phyloP scores from a whole-genome alignment of 495 filamentous ascomycete genomes.

The Chaetomium tenue region DNA sequence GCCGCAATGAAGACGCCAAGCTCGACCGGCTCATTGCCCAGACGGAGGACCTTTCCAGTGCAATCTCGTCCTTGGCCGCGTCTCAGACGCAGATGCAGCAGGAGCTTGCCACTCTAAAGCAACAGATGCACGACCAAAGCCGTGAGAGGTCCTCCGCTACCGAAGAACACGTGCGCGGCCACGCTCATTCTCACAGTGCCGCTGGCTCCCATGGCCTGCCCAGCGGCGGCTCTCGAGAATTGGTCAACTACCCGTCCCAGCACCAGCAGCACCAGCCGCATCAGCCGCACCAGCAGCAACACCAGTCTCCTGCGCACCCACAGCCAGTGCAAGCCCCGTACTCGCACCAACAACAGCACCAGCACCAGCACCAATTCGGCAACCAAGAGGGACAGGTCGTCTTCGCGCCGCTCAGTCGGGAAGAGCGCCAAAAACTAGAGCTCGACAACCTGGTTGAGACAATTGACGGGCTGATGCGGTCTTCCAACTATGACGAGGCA shows the following conservation, averaged over 20 bases:
- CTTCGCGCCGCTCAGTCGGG: constrained; percentile 37
- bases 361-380: constrained; percentile 26
- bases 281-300: constrained; percentile 28
- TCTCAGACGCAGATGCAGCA: constrained; percentile 50
- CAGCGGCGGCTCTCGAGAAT: constrained; percentile 22
- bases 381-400: constrained; percentile 37
- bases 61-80: constrained; percentile 66
- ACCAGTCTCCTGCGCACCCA: constrained; percentile 27
- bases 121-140: constrained; percentile 29
- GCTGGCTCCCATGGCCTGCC: constrained; percentile 27
- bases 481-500: constrained; percentile 67
- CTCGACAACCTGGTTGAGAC: constrained; percentile 64
- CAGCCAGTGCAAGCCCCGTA: constrained; percentile 34
- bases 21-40: constrained; percentile 77
- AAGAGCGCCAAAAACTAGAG: constrained; percentile 50
- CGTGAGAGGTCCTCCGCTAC: constrained; percentile 20
- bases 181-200: constrained; percentile 26
- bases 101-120: constrained; percentile 30
- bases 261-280: constrained; percentile 31
- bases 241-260: constrained; percentile 29
- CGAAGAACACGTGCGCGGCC: constrained; percentile 19
- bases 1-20: constrained; percentile 67
- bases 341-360: constrained; percentile 20
- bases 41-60: constrained; percentile 68
- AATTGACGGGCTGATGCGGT: constrained; percentile 63